phyloP scores from a whole-genome alignment of 2,329 filamentous ascomycete genomes.

The Rhexocercosporidium sp. region DNA sequence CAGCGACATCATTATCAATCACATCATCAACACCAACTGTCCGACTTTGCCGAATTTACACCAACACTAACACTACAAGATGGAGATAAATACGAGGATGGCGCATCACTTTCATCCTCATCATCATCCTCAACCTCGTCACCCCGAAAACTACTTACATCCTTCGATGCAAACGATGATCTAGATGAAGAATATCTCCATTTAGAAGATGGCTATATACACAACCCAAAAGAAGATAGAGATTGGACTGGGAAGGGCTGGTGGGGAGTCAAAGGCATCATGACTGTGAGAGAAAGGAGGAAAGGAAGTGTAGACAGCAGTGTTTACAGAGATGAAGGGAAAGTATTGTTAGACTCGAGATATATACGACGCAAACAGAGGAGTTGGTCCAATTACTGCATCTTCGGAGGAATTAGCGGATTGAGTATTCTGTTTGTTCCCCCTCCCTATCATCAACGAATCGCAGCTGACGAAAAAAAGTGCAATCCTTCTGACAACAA shows the following conservation, averaged over 20 bases:
- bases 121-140: neutral
- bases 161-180: constrained; percentile 16
- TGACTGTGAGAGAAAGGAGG: constrained; percentile 19
- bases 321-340: constrained; percentile 8
- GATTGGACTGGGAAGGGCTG: constrained; percentile 6
- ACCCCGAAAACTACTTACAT: constrained; percentile 14
- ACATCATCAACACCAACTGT: neutral
- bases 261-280: constrained; percentile 18
- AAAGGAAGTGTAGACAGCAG: constrained; percentile 20
- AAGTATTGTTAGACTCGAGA: constrained; percentile 16
- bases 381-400: constrained; percentile 39
- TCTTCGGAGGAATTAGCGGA: constrained; percentile 46
- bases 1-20: neutral
- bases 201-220: constrained; percentile 13
- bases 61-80: neutral
- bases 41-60: constrained; percentile 4
- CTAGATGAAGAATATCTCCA: constrained; percentile 11
- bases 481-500: constrained; percentile 43
- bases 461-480: constrained; percentile 29
- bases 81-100: constrained; percentile 5
- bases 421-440: constrained; percentile 45
- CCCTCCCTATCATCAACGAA: neutral
- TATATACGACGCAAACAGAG: constrained; percentile 19
- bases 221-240: neutral
- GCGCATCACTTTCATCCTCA: constrained; percentile 2